Evolutionary conservation across 441 rosid genomes (phyloP).

Genomic region (Erodium texanum): DNA sequence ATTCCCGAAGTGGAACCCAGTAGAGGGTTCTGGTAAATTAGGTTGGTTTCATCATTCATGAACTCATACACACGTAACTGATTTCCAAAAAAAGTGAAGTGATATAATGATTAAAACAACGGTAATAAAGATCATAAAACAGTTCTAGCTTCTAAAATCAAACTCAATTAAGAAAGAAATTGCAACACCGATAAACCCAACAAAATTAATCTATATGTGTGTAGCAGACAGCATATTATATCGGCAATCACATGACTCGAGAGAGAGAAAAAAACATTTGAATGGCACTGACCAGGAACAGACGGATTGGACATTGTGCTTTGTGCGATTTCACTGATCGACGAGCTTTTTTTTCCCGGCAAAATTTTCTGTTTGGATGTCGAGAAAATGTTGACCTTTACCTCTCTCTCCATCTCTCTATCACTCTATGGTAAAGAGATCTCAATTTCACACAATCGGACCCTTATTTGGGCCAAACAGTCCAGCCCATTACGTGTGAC

Average conservation of each 20-base stretch:
- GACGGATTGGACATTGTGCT: not conserved
- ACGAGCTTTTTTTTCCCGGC: not conserved
- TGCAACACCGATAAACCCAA: not conserved
- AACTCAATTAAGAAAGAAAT: not conserved
- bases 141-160: too few species aligned
- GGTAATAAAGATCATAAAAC: too few species aligned
- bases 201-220: not conserved
- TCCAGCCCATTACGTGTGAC: not conserved
- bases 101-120: too few species aligned
- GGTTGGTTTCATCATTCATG: slow-evolving; percentile 1
- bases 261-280: not conserved
- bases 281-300: not conserved
- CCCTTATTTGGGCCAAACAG: not conserved
- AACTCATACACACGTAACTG: not conserved
- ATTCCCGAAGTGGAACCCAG: not conserved
- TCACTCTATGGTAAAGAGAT: too few species aligned
- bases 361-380: not conserved
- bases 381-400: too few species aligned
- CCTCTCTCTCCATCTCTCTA: too few species aligned
- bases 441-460: not conserved
- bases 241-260: not conserved
- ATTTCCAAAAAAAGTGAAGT: not conserved
- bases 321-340: too few species aligned
- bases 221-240: not conserved
- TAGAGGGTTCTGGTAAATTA: not conserved